phyloP scores from a whole-genome alignment of 1,284 basidiomycete genomes.

The Cutaneotrichosporon mucoides region DNA sequence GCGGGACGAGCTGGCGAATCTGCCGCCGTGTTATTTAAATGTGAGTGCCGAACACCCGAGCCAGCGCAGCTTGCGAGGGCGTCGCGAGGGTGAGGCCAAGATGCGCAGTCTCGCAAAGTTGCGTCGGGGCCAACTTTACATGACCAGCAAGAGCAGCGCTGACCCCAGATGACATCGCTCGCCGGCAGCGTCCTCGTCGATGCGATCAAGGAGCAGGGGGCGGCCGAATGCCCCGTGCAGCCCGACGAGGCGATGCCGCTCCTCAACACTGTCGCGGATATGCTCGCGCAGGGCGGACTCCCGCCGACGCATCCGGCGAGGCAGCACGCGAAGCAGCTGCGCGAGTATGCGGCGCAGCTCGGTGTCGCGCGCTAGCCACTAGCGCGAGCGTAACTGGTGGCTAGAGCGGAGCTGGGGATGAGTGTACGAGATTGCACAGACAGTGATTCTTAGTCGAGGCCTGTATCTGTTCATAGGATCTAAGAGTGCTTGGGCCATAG shows the following conservation, averaged over 20 bases:
- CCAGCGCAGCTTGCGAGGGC: neutral
- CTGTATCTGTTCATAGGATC: neutral
- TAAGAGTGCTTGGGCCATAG: too few relatives aligned
- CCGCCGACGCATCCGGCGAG: constrained; percentile 25
- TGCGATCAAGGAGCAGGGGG: constrained; percentile 17
- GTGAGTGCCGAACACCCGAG: constrained; percentile 14
- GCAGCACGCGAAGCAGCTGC: constrained; percentile 20
- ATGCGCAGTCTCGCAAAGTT: too few relatives aligned
- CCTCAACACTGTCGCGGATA: constrained; percentile 24
- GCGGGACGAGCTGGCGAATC: constrained; percentile 22
- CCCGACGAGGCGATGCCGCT: constrained; percentile 18
- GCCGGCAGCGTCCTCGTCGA: constrained; percentile 20
- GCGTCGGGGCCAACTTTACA: too few relatives aligned
- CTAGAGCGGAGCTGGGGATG: too few relatives aligned
- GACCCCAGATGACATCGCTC: constrained; percentile 22
- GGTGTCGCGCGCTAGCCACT: neutral
- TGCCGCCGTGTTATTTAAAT: constrained; percentile 31
- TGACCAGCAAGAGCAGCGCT: neutral
- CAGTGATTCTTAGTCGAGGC: neutral
- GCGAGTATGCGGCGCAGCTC: constrained; percentile 21
- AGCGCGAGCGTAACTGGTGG: too few relatives aligned
- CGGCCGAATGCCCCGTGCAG: constrained; percentile 12
- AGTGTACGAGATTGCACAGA: neutral
- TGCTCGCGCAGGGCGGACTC: constrained; percentile 27
- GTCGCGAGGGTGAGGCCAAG: too few relatives aligned